These are phyloP conservation scores for Leishmania braziliensis DNA, from an alignment of 208 protist genomes.

Conservation along the genomic window DNA sequence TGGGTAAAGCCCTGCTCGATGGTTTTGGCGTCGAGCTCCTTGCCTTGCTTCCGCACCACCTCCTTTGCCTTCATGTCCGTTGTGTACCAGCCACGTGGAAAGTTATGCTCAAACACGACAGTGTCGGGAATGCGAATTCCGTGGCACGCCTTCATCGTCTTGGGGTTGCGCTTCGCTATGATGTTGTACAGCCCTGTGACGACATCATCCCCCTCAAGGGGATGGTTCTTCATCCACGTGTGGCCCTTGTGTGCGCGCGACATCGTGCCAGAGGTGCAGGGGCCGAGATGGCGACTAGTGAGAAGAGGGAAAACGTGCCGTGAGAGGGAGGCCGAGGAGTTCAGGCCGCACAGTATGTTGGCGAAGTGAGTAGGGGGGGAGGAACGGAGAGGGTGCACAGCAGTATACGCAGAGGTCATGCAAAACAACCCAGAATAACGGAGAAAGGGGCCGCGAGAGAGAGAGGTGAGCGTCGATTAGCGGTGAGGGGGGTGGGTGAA, in stretches of 20 bases:
- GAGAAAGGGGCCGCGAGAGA: neutral
- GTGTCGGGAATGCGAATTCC: conserved; percentile 85
- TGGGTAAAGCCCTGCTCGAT: conserved; percentile 74
- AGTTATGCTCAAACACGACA: conserved; percentile 91
- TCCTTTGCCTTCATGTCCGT: conserved; percentile 83
- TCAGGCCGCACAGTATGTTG: neutral
- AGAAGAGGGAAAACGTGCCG: neutral
- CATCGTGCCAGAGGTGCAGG: conserved; percentile 25
- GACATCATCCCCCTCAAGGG: conserved; percentile 81
- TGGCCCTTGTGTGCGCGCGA: conserved; percentile 29
- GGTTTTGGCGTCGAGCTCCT: conserved; percentile 83
- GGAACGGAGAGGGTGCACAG: neutral
- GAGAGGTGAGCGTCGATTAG: neutral
- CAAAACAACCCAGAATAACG: neutral
- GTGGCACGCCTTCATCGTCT: conserved; percentile 82
- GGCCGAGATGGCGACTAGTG: neutral
- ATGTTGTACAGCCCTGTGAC: conserved; percentile 85
- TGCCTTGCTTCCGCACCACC: conserved; percentile 84
- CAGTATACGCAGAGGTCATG: neutral
- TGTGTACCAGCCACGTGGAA: conserved; percentile 89
- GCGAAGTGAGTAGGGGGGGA: neutral
- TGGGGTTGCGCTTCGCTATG: conserved; percentile 80
- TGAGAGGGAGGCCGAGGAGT: neutral
- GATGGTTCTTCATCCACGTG: conserved; percentile 90
- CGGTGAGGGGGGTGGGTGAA: neutral